These are phyloP conservation scores for Sugiyamaella marilandica DNA, from an alignment of 805 yeast species.

Conservation along the genomic window DNA sequence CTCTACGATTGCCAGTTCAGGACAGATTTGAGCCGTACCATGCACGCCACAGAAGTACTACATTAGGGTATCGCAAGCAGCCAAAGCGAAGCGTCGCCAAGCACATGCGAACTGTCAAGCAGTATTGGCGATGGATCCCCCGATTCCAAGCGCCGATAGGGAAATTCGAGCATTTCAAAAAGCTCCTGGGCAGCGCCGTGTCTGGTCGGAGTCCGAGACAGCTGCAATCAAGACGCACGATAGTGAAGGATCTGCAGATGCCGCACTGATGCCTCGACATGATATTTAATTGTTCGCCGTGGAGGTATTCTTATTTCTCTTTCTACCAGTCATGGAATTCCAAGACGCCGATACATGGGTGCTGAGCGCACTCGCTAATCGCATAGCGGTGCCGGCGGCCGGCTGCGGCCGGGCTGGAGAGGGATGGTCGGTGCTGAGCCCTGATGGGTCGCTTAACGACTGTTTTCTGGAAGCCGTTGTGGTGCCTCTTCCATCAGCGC, in stretches of 20 bases:
- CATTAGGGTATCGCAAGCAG: too few species aligned
- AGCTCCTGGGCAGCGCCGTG: not conserved
- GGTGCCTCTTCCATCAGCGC: slow-evolving; percentile 11
- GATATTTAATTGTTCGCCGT: not conserved
- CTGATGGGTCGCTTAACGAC: slow-evolving; percentile 19
- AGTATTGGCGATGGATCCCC: too few species aligned
- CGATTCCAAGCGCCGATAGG: too few species aligned
- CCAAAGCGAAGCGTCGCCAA: too few species aligned
- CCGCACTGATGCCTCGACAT: not conserved
- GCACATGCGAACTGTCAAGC: too few species aligned
- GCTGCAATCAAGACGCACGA: not conserved
- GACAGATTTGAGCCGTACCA: too few species aligned
- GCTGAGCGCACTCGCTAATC: not conserved
- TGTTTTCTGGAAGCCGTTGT: slow-evolving; percentile 21
- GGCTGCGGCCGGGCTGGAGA: slow-evolving; percentile 11
- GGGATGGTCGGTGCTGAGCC: slow-evolving; percentile 15
- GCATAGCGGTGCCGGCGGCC: not conserved
- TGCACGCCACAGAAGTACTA: too few species aligned
- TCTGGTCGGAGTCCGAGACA: not conserved
- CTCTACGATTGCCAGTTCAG: too few species aligned
- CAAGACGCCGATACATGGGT: not conserved
- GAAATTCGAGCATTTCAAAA: too few species aligned
- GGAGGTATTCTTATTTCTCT: too few species aligned
- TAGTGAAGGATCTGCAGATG: not conserved
- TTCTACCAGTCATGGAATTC: not conserved